These are phyloP conservation scores for Fusarium sp. DNA, from an alignment of 2,329 filamentous ascomycete species.

Conservation along the genomic window DNA sequence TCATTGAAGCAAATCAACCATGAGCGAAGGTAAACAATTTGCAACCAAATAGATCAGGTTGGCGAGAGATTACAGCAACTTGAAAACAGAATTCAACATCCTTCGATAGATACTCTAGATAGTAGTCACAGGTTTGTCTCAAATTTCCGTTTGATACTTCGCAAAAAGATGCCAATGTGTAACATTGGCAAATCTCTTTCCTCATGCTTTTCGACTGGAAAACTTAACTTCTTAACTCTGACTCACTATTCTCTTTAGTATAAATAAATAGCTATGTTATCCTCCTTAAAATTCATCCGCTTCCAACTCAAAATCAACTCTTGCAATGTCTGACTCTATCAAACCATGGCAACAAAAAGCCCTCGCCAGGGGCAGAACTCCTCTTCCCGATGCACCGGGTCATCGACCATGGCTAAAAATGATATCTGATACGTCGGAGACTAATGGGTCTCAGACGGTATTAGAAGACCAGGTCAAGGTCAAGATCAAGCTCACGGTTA, in stretches of 20 bases:
- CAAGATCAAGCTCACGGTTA: neutral
- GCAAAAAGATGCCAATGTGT: neutral
- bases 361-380: neutral
- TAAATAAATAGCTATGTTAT: neutral
- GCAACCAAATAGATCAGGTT: too few species aligned
- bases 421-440: rapidly evolving
- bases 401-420: neutral
- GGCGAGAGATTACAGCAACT: neutral
- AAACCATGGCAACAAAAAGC: neutral
- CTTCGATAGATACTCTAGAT: rapidly evolving
- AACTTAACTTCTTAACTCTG: neutral
- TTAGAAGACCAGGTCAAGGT: neutral
- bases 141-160: rapidly evolving
- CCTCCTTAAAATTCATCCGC: too few species aligned
- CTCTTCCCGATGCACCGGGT: neutral
- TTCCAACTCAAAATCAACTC: neutral
- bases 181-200: neutral
- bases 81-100: too few species aligned
- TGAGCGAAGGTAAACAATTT: neutral
- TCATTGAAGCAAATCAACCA: neutral
- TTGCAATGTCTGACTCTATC: neutral
- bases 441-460: neutral
- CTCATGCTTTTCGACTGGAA: neutral
- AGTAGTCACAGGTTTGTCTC: neutral
- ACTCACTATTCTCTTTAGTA: neutral